Evolutionary conservation across 140 eudicot genomes (phyloP), one percentile per base, ranked within the genome.

Genomic region (Stevia rebaudiana): DNA sequence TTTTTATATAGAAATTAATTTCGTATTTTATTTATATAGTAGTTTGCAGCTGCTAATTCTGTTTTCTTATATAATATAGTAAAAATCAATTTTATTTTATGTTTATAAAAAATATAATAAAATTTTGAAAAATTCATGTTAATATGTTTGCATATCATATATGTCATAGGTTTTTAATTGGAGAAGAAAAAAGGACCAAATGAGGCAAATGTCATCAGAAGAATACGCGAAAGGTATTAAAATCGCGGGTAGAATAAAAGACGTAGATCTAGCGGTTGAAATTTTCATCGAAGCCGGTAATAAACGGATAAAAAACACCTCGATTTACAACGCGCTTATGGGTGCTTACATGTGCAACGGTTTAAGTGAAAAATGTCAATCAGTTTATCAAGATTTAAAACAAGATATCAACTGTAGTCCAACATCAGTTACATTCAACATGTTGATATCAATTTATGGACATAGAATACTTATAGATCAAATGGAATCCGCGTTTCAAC

Each of bases 171-270:
- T 81, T 68, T 65, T 86, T 31, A 64, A 78, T n/a, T 92, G 96
- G 98, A 83, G 98, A 81, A 84, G 97, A 53, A 80, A 66, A 22
- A 65, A 70, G 46, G 79, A 74, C 22, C 39, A 46, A 25, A 50
- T 35, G 63, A 72, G 64, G 43, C 89, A 86, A n/a, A 79, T 92
- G 80, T 72, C 87, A 59, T 12, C 76, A 41, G 92, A 81, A 70
- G 96, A 92, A 80, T 92, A 92, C 63, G 76, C 83, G 18, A 85
- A 83, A 74, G 85, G 87, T 70, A 92, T 92, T 17, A 71, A 23
- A 47, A 18, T 85, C 52, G 95, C 95, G 22, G 96, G 98, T 52
- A 81, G 76, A 76, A 9, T 61, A 49, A 85, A 76, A 61, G 65
- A 83, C 40, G 80, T 92, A 60, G 81, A 75, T 74, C 83, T 85